These are phyloP conservation scores for Botrytis paeoniae DNA, from an alignment of 2,329 filamentous ascomycete genomes.

Conservation along the genomic window DNA sequence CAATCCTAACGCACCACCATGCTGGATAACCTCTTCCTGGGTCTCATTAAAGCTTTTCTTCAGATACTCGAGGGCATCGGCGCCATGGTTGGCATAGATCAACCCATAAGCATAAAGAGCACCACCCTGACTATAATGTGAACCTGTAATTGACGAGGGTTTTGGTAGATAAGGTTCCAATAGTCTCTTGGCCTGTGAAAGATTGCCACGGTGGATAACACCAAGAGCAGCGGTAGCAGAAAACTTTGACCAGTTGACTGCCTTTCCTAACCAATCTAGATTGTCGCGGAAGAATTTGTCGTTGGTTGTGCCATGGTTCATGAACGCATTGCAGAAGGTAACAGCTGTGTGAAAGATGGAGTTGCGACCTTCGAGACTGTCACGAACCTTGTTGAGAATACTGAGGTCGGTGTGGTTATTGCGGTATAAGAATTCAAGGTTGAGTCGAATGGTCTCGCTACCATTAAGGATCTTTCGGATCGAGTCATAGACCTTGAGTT, in stretches of 20 bases:
- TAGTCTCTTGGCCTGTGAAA: slow-evolving; percentile 88
- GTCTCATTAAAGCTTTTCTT: slow-evolving; percentile 71
- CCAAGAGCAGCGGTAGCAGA: slow-evolving; percentile 94
- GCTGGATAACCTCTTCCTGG: slow-evolving; percentile 90
- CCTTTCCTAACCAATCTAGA: slow-evolving; percentile 95
- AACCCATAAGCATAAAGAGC: slow-evolving; percentile 93
- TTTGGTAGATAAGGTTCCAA: slow-evolving; percentile 92
- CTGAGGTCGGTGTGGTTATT: slow-evolving; percentile 91
- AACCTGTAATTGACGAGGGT: slow-evolving; percentile 72
- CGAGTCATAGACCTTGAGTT: slow-evolving; percentile 57
- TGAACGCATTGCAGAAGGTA: slow-evolving; percentile 97
- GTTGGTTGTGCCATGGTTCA: slow-evolving; percentile 97
- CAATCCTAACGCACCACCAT: slow-evolving; percentile 90
- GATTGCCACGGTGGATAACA: slow-evolving; percentile 93
- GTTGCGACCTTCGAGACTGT: slow-evolving; percentile 91
- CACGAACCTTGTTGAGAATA: slow-evolving; percentile 93
- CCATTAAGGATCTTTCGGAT: slow-evolving; percentile 74
- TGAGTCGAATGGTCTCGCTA: slow-evolving; percentile 89
- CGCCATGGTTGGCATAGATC: slow-evolving; percentile 96
- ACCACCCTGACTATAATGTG: slow-evolving; percentile 92
- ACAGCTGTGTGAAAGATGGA: slow-evolving; percentile 98
- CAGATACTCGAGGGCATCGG: slow-evolving; percentile 80
- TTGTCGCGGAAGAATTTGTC: slow-evolving; percentile 99
- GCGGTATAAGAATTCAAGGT: slow-evolving; percentile 93
- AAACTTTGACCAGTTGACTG: slow-evolving; percentile 99